Evolutionary conservation across 331 rosid genomes (phyloP).

Genomic region (Telfairia occidentalis): DNA sequence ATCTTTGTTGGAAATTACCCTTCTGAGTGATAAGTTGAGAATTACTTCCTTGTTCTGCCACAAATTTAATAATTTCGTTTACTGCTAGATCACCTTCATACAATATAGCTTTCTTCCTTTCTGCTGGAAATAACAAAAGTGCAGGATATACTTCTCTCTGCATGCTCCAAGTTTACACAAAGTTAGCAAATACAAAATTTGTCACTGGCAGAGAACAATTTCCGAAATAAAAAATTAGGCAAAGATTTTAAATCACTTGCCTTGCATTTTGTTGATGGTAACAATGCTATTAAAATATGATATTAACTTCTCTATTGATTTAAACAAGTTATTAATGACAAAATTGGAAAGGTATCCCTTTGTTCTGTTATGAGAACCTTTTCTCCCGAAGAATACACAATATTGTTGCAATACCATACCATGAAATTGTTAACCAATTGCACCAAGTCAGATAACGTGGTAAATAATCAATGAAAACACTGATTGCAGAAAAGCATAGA

Average conservation of each 20-base stretch:
- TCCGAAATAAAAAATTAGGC: not conserved
- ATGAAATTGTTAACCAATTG: not conserved
- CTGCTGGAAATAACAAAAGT: slow-evolving; percentile 75
- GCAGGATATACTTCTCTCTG: slow-evolving; percentile 88
- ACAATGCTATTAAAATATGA: not conserved
- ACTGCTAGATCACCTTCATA: slow-evolving; percentile 73
- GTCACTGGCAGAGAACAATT: not conserved
- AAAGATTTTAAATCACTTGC: not conserved
- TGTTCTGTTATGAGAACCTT: not conserved
- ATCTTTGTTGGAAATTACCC: slow-evolving; percentile 34
- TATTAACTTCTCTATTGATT: not conserved
- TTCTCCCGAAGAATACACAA: not conserved
- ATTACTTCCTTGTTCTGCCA: slow-evolving; percentile 61
- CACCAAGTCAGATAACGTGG: not conserved
- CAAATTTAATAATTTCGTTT: slow-evolving; percentile 51
- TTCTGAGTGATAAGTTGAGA: slow-evolving; percentile 38
- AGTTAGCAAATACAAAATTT: not conserved
- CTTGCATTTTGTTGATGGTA: not conserved
- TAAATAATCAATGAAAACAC: not conserved
- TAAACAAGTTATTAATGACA: not conserved
- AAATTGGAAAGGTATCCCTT: not conserved
- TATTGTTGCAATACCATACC: not conserved
- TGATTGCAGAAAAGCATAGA: not conserved
- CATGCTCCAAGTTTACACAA: slow-evolving; percentile 24
- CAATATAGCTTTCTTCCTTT: slow-evolving; percentile 41